These are phyloP conservation scores for Cercospora sp. DNA, from an alignment of 2,329 filamentous ascomycete genomes.

Conservation along the genomic window DNA sequence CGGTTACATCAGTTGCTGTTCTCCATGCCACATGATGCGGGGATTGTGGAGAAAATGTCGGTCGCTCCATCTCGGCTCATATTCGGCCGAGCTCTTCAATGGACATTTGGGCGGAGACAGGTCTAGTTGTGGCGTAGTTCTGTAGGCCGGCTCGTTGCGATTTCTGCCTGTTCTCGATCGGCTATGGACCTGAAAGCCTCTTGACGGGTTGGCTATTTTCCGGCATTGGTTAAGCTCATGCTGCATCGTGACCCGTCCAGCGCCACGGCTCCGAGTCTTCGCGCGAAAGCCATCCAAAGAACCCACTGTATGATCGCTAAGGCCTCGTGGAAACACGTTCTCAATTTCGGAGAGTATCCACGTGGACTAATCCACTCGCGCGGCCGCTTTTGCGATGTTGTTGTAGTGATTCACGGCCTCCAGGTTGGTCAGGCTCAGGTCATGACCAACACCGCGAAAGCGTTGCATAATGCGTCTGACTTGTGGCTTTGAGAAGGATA, in stretches of 20 bases:
- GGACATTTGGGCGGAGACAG: constrained; percentile 1
- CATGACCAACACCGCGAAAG: neutral
- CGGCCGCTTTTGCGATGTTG: neutral
- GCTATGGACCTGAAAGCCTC: neutral
- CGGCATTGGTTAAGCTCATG: neutral
- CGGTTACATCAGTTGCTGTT: neutral
- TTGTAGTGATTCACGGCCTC: neutral
- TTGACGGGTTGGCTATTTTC: neutral
- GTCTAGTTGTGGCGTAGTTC: constrained; percentile 3
- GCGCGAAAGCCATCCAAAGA: neutral
- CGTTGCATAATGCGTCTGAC: neutral
- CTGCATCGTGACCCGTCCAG: neutral
- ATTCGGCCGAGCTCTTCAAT: neutral
- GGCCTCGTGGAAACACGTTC: neutral
- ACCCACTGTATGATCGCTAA: neutral
- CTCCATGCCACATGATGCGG: constrained; percentile 1
- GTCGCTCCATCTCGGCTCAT: neutral
- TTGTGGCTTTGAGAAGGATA: neutral
- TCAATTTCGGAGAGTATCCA: neutral
- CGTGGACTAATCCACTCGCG: neutral
- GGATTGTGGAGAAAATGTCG: constrained; percentile 8
- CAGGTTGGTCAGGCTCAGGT: neutral
- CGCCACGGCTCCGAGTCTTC: neutral
- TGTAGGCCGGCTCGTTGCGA: neutral
- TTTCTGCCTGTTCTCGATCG: neutral